phyloP scores from a whole-genome alignment of 2,329 filamentous ascomycete species.

The Diaporthe nobilis region DNA sequence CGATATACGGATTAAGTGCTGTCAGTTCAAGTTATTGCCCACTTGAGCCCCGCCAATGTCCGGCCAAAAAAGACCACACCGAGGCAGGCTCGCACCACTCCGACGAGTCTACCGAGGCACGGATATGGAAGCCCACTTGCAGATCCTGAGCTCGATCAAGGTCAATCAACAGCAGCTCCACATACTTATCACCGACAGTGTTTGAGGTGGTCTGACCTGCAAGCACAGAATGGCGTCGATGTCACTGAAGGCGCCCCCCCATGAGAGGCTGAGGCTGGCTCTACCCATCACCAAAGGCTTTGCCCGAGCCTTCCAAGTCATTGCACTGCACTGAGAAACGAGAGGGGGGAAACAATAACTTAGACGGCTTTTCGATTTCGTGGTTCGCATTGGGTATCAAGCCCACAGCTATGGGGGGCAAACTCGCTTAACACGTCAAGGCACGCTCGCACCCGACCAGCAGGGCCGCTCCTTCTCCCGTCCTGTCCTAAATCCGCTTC shows the following conservation, averaged over 20 bases:
- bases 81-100: neutral
- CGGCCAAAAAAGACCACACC: neutral
- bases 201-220: neutral
- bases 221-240: neutral
- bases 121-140: neutral
- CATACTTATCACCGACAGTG: neutral
- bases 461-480: neutral
- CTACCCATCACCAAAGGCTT: neutral
- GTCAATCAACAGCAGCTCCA: neutral
- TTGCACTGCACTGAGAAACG: neutral
- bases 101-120: neutral
- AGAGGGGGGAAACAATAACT: neutral
- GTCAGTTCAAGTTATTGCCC: neutral
- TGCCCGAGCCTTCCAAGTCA: neutral
- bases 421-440: constrained; percentile 16
- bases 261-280: neutral
- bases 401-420: constrained; percentile 1
- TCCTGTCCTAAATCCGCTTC: constrained; percentile 23
- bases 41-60: constrained; percentile 1
- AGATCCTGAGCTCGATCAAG: neutral
- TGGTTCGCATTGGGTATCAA: constrained; percentile 23
- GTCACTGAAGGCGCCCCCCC: neutral
- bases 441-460: neutral
- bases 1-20: neutral
- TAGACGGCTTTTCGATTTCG: neutral